phyloP scores from a whole-genome alignment of 805 yeast species.

The Wickerhamomyces tratensis region DNA sequence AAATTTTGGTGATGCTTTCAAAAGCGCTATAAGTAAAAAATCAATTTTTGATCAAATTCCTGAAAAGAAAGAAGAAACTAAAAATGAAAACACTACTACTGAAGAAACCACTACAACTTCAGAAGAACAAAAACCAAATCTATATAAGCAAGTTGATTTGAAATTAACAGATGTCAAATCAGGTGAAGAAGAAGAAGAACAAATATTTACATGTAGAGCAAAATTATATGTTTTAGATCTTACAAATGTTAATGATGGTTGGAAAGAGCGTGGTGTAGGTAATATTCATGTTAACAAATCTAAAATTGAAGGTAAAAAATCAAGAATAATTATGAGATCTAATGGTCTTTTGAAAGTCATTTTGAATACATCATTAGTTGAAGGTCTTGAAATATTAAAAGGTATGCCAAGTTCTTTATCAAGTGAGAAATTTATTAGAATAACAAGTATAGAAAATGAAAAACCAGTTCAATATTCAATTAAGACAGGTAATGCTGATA shows the following conservation, averaged over 20 bases:
- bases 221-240: constrained; percentile 72
- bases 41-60: constrained; percentile 43
- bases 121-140: constrained; percentile 15
- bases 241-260: constrained; percentile 57
- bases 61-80: constrained; percentile 8
- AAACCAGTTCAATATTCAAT: constrained; percentile 79
- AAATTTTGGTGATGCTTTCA: constrained; percentile 45
- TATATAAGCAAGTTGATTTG: constrained; percentile 50
- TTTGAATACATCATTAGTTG: constrained; percentile 59
- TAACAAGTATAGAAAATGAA: constrained; percentile 55
- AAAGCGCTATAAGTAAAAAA: constrained; percentile 38
- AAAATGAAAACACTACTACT: constrained; percentile 1
- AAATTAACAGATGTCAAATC: constrained; percentile 56
- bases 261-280: constrained; percentile 96
- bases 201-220: constrained; percentile 60
- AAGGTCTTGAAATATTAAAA: constrained; percentile 51
- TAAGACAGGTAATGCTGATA: constrained; percentile 53
- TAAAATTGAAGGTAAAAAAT: constrained; percentile 20
- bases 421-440: constrained; percentile 75
- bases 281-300: constrained; percentile 64
- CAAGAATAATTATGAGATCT: constrained; percentile 84
- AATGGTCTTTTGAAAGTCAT: constrained; percentile 78
- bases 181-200: constrained; percentile 84
- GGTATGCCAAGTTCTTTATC: constrained; percentile 84
- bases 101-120: no score